Conservation (phyloP, 1,139 yeast species). For the Diutina scorzettiae region DNA sequence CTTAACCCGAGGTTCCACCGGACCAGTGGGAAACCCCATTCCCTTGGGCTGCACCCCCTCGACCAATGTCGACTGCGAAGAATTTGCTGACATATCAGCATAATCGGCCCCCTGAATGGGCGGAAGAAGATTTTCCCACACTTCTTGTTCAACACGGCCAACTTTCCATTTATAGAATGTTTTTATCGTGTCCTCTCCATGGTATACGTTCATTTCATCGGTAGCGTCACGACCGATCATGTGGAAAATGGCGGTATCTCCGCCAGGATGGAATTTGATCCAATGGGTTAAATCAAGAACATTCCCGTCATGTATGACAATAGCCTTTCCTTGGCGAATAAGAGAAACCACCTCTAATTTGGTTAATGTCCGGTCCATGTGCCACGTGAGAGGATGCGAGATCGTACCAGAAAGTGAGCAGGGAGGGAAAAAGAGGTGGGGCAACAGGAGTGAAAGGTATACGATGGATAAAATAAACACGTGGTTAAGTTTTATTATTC, state of each 20-base stretch:
- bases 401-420: no score
- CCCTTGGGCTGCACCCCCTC: not conserved
- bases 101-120: conserved; percentile 78
- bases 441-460: no score
- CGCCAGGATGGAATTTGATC: conserved; percentile 78
- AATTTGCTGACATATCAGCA: not conserved
- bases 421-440: no score
- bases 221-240: conserved; percentile 86
- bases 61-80: not conserved
- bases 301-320: conserved; percentile 50
- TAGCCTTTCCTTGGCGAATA: conserved; percentile 55
- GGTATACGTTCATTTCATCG: conserved; percentile 82
- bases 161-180: conserved; percentile 45
- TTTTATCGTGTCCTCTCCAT: conserved; percentile 42
- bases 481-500: no score
- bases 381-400: no score
- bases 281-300: conserved; percentile 62
- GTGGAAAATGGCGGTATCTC: conserved; percentile 72
- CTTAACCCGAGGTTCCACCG: conserved; percentile 38
- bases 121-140: conserved; percentile 69
- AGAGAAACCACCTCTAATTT: no score
- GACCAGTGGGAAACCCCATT: conserved; percentile 26
- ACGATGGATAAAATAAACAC: no score
- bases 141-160: conserved; percentile 42
- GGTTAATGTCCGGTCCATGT: no score